A percentile compares a stretch with the other conserved stretches of the same genome.
Conservation (phyloP, 306 rosid genomes). For the Pyrus pyrifolia region DNA sequence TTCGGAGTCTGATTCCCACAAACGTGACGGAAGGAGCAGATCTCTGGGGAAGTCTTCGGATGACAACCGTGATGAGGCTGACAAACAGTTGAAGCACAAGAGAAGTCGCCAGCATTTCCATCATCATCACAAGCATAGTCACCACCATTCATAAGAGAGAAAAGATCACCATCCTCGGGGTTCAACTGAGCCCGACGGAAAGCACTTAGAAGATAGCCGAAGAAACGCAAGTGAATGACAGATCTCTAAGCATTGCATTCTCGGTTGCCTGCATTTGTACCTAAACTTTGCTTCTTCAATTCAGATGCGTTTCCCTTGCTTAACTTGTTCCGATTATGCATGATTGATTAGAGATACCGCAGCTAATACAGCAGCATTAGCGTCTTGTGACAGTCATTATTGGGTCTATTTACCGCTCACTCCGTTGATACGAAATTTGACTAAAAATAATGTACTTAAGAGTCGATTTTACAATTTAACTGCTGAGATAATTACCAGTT, state of each 20-base stretch:
- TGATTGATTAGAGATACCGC: neutral
- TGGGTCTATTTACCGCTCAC: neutral
- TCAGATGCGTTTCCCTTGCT: neutral
- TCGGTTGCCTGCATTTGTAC: neutral
- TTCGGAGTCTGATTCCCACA: slow-evolving; percentile 39
- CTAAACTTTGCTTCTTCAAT: neutral
- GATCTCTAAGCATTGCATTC: no score
- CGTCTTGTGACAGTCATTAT: no score
- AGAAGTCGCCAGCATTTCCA: slow-evolving; percentile 29
- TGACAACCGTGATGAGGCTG: slow-evolving; percentile 38
- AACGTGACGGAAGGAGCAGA: slow-evolving; percentile 28
- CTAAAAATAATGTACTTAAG: no score
- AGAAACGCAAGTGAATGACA: neutral
- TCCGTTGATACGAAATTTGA: neutral
- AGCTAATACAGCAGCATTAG: neutral
- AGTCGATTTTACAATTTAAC: no score
- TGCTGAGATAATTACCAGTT: slow-evolving; percentile 1
- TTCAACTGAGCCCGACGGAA: slow-evolving; percentile 17
- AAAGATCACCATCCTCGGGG: slow-evolving; percentile 18
- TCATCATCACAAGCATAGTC: slow-evolving; percentile 26
- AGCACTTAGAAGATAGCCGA: slow-evolving; percentile 9
- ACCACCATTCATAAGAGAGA: slow-evolving; percentile 30
- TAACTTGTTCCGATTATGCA: neutral
- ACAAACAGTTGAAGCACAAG: slow-evolving; percentile 25
- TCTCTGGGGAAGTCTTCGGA: slow-evolving; percentile 48